Evolutionary conservation across 1,139 yeast genomes (phyloP).

Genomic region (Blastobotrys petasosporus): DNA sequence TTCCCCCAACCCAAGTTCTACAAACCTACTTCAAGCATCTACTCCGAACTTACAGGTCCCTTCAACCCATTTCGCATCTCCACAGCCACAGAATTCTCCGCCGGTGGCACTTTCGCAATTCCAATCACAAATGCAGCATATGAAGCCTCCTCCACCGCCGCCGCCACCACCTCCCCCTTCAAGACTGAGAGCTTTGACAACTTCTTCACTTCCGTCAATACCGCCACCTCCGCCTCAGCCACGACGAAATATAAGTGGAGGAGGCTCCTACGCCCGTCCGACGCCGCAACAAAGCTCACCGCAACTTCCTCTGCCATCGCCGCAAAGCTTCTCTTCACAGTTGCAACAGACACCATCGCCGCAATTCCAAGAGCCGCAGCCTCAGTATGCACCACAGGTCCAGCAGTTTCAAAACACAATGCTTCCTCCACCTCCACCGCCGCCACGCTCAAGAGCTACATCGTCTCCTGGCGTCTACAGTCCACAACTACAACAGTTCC

Average conservation of each 20-base stretch:
- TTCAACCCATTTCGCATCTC: not conserved
- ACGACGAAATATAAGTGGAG: conserved; percentile 13
- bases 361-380: not conserved
- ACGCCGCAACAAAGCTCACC: conserved; percentile 14
- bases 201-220: conserved; percentile 13
- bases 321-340: conserved; percentile 7
- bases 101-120: conserved; percentile 3
- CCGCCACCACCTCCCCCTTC: conserved; percentile 12
- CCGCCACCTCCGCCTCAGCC: conserved; percentile 24
- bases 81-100: not conserved
- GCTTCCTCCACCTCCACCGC: conserved; percentile 14
- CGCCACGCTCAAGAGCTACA: conserved; percentile 11
- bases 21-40: not conserved
- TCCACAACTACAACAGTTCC: conserved; percentile 3
- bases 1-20: not conserved
- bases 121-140: conserved; percentile 4
- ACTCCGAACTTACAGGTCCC: not conserved
- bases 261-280: conserved; percentile 13
- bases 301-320: conserved; percentile 13
- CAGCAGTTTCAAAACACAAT: conserved; percentile 1
- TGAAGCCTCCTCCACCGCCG: conserved; percentile 14
- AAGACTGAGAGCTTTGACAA: too few species aligned
- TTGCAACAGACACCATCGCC: conserved; percentile 9
- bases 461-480: not conserved
- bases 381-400: not conserved